Percentiles rank a stretch among this genome's conserved stretches.
Evolutionary conservation across 2,329 filamentous ascomycete genomes (phyloP).

Genomic region (Purpureocillium lavendulum): DNA sequence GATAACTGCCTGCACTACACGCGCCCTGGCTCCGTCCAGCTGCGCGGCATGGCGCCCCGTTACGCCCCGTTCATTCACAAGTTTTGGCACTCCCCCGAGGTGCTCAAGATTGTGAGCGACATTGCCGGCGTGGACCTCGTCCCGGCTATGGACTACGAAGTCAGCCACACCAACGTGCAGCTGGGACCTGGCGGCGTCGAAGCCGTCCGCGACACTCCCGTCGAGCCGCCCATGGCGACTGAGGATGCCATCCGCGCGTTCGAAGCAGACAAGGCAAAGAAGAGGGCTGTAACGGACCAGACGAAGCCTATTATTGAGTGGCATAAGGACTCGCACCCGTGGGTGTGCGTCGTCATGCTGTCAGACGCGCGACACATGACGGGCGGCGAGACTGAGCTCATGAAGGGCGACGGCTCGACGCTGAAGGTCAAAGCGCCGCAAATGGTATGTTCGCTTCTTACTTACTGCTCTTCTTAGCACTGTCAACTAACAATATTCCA

Average conservation of each 20-base stretch:
- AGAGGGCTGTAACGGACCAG: slow-evolving; percentile 5
- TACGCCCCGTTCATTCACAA: slow-evolving; percentile 1
- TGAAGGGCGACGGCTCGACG: slow-evolving; percentile 14
- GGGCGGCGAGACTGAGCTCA: slow-evolving; percentile 26
- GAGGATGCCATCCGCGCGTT: slow-evolving; percentile 11
- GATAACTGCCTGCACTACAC: too few species aligned
- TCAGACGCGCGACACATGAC: slow-evolving; percentile 37
- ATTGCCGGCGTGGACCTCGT: slow-evolving; percentile 51
- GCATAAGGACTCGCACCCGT: slow-evolving; percentile 43
- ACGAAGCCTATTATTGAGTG: slow-evolving; percentile 23
- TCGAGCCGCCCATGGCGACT: slow-evolving; percentile 16
- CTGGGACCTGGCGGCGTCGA: slow-evolving; percentile 10
- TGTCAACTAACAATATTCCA: too few species aligned
- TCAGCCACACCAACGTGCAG: slow-evolving; percentile 48
- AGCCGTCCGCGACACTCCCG: slow-evolving; percentile 11
- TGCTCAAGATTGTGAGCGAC: slow-evolving; percentile 43
- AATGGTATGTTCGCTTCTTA: slow-evolving; percentile 13
- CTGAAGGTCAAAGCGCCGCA: slow-evolving; percentile 16
- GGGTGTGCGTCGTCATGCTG: slow-evolving; percentile 44
- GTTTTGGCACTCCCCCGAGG: slow-evolving; percentile 45
- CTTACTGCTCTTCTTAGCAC: too few species aligned
- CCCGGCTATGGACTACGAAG: slow-evolving; percentile 47
- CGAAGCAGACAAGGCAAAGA: slow-evolving; percentile 5
- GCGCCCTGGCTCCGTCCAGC: too few species aligned
- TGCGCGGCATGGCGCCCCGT: too few species aligned